Evolutionary conservation across 306 rosid species (phyloP).

Genomic region (Luffa aegyptiaca): DNA sequence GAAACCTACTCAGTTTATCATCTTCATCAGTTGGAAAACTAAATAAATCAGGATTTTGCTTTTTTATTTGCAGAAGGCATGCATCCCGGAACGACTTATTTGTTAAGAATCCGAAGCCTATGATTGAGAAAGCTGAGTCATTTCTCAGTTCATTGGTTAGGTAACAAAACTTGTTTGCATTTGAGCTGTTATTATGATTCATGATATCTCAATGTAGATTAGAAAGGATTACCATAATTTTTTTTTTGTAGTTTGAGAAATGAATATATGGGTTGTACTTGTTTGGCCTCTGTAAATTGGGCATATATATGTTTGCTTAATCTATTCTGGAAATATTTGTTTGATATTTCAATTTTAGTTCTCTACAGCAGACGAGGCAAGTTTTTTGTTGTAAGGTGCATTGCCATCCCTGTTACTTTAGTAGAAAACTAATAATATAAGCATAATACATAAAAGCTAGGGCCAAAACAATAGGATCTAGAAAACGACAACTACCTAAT

Average conservation of each 20-base stretch:
- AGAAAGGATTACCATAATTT: neutral
- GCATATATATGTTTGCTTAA: neutral
- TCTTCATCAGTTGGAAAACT: neutral
- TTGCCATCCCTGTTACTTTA: neutral
- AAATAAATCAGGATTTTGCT: neutral
- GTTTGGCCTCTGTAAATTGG: neutral
- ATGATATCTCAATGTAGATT: slow-evolving; percentile 1
- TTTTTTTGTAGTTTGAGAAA: neutral
- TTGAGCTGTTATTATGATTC: neutral
- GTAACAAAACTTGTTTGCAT: slow-evolving; percentile 24
- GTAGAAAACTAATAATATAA: neutral
- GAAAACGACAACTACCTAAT: neutral
- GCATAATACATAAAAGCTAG: neutral
- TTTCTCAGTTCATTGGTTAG: slow-evolving; percentile 49
- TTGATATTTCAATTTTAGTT: neutral
- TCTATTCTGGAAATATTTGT: neutral
- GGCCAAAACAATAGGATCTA: neutral
- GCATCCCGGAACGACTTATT: slow-evolving; percentile 28
- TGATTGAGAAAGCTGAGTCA: slow-evolving; percentile 38
- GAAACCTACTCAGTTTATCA: neutral
- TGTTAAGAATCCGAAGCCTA: slow-evolving; percentile 33
- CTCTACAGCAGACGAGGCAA: neutral
- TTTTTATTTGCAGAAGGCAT: slow-evolving; percentile 55
- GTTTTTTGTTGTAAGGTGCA: neutral
- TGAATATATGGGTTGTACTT: neutral